Conservation (phyloP, 1,139 yeast genomes). For the Arxiozyma slooffiae region DNA sequence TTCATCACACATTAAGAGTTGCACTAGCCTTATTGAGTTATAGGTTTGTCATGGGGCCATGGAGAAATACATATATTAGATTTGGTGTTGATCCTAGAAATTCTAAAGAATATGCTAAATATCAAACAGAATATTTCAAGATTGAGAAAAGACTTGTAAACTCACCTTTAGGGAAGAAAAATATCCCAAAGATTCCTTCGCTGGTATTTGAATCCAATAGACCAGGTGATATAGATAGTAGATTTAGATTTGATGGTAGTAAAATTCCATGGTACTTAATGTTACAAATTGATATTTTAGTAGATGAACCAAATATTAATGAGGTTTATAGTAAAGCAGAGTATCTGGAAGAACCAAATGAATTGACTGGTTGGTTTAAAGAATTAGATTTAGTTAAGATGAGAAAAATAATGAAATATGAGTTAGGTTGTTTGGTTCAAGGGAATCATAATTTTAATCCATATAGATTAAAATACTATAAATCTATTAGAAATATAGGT, state of each 20-base stretch:
- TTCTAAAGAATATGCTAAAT: slow-evolving; percentile 46
- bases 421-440: slow-evolving; percentile 48
- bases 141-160: slow-evolving; percentile 26
- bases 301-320: slow-evolving; percentile 50
- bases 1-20: slow-evolving; percentile 48
- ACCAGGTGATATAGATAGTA: slow-evolving; percentile 30
- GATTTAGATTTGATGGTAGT: slow-evolving; percentile 64
- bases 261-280: slow-evolving; percentile 59
- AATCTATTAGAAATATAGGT: slow-evolving; percentile 27
- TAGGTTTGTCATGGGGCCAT: slow-evolving; percentile 81
- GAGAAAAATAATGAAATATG: slow-evolving; percentile 63
- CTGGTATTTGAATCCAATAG: slow-evolving; percentile 28
- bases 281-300: slow-evolving; percentile 74
- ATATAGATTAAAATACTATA: slow-evolving; percentile 35
- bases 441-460: slow-evolving; percentile 35
- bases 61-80: slow-evolving; percentile 80
- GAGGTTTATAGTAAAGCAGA: slow-evolving; percentile 38
- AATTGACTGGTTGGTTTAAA: slow-evolving; percentile 68
- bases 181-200: slow-evolving; percentile 30
- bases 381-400: slow-evolving; percentile 52
- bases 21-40: slow-evolving; percentile 81
- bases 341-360: slow-evolving; percentile 37
- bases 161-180: slow-evolving; percentile 36
- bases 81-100: slow-evolving; percentile 71
- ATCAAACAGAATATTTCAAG: slow-evolving; percentile 77